Conservation (phyloP, 2,329 filamentous ascomycete genomes). For the Venturia effusa region DNA sequence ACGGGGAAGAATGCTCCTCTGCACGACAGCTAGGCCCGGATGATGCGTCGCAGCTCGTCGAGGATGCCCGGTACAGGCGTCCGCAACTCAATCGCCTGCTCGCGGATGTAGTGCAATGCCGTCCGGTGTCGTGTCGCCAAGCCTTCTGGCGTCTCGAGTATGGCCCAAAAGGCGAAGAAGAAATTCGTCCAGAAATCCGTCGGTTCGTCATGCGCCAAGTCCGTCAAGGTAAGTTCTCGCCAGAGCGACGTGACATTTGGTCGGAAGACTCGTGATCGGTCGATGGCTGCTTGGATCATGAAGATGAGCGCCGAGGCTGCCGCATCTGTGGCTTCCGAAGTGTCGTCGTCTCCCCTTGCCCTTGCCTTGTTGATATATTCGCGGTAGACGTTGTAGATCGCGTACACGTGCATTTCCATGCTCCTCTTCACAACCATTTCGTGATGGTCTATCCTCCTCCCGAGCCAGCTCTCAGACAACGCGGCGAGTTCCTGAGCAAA, state of each 20-base stretch:
- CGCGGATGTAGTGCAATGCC: background rate
- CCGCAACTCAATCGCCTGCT: background rate
- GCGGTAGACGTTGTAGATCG: background rate
- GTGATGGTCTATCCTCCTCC: background rate
- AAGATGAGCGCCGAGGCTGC: background rate
- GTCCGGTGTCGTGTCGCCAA: background rate
- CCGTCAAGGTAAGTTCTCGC: background rate
- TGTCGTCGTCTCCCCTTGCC: background rate
- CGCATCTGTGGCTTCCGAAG: background rate
- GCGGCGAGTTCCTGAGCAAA: background rate
- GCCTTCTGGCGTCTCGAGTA: background rate
- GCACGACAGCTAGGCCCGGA: background rate
- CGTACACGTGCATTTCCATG: background rate
- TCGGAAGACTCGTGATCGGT: background rate
- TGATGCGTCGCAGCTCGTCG: background rate
- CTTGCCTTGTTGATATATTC: background rate
- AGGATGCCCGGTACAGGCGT: background rate
- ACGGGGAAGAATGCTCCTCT: background rate
- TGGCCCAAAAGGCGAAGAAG: background rate
- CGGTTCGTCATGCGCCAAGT: background rate
- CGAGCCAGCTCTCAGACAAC: background rate
- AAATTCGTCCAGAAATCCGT: background rate
- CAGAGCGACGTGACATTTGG: background rate
- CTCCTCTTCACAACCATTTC: background rate
- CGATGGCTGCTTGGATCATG: background rate